phyloP scores from a whole-genome alignment of 371 early-diverging fungal species.

The Hamiltosporidium tvaerminnensis region DNA sequence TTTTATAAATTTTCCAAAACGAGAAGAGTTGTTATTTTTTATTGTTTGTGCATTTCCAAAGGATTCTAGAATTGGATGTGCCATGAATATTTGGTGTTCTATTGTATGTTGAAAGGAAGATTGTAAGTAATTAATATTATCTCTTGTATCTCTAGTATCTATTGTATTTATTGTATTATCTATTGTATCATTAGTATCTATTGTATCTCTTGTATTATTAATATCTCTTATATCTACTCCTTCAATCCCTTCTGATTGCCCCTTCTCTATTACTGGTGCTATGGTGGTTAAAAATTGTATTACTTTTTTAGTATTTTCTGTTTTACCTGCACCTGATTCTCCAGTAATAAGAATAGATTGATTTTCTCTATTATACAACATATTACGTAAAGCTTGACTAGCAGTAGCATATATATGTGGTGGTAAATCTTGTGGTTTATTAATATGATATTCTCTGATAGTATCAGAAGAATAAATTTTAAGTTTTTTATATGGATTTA shows the following conservation, averaged over 20 bases:
- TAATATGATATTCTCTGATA: constrained; percentile 45
- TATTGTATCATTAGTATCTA: background rate
- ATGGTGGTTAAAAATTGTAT: constrained; percentile 85
- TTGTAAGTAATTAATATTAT: background rate
- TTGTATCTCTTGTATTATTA: constrained; percentile 28
- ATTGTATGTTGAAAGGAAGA: constrained; percentile 48
- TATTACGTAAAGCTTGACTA: constrained; percentile 76
- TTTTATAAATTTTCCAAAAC: constrained; percentile 97
- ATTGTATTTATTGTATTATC: too few relatives aligned
- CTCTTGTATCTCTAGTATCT: background rate
- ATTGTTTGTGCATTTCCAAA: constrained; percentile 99
- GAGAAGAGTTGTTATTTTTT: constrained; percentile 92
- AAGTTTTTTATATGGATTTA: constrained; percentile 88
- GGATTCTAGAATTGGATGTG: constrained; percentile 91
- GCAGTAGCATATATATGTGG: constrained; percentile 91
- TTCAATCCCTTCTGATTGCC: constrained; percentile 51
- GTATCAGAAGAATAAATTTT: constrained; percentile 64
- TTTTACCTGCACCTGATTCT: constrained; percentile 98
- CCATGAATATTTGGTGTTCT: constrained; percentile 76
- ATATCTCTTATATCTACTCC: background rate
- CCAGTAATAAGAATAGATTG: constrained; percentile 97
- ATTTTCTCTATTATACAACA: constrained; percentile 75
- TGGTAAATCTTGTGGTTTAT: constrained; percentile 67
- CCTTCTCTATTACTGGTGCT: constrained; percentile 51
- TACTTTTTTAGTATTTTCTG: constrained; percentile 98